Conservation (phyloP, 2,329 filamentous ascomycete genomes). For the Bertia moriformis region DNA sequence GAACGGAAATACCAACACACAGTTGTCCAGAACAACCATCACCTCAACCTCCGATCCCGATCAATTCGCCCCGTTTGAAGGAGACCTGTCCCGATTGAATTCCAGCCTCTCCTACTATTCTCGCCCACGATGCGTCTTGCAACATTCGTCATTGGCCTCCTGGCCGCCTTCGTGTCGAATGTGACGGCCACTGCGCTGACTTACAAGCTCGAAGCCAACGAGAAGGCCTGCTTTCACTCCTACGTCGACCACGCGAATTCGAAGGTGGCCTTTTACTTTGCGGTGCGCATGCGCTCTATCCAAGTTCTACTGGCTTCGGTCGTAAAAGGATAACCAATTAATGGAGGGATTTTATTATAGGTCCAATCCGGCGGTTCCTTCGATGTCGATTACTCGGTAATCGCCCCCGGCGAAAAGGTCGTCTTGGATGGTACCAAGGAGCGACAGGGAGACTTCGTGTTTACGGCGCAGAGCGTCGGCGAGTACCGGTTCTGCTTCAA, state of each 20-base stretch:
- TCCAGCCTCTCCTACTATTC: neutral
- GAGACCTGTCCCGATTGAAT: neutral
- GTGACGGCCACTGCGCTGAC: constrained; percentile 57
- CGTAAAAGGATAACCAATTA: too few species aligned
- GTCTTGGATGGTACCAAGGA: constrained; percentile 54
- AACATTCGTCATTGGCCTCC: constrained; percentile 22
- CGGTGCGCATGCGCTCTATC: constrained; percentile 28
- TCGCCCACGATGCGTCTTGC: neutral
- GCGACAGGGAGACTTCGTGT: constrained; percentile 62
- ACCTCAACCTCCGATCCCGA: neutral
- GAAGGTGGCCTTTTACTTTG: constrained; percentile 67
- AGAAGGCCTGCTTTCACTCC: constrained; percentile 62
- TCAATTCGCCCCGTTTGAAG: neutral
- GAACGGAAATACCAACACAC: neutral
- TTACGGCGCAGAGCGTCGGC: constrained; percentile 53
- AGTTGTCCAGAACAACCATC: neutral
- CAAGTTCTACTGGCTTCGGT: too few species aligned
- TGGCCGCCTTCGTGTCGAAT: constrained; percentile 37
- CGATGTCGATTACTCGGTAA: constrained; percentile 58
- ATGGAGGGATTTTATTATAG: constrained; percentile 22
- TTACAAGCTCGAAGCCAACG: constrained; percentile 55
- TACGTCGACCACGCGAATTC: constrained; percentile 44
- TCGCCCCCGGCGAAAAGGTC: constrained; percentile 47
- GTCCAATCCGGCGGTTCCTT: constrained; percentile 66
- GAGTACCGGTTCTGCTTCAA: constrained; percentile 67